Evolutionary conservation across 2,329 filamentous ascomycete genomes (phyloP).

Genomic region (Xylaria sp.): DNA sequence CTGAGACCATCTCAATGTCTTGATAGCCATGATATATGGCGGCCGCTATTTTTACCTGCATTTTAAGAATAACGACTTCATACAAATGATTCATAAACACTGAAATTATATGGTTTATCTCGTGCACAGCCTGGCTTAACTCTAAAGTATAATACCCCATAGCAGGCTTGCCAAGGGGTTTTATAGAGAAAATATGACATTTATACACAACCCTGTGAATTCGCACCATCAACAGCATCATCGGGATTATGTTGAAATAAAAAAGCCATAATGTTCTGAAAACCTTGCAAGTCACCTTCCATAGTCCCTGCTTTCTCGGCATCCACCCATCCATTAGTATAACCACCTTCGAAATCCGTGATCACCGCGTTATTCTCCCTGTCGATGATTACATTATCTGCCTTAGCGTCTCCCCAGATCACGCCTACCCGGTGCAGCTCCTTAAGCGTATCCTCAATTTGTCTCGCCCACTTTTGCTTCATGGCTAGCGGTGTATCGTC

Average conservation of each 20-base stretch:
- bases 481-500: conserved; percentile 13
- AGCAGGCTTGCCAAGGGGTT: neutral
- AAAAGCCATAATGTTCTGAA: conserved; percentile 14
- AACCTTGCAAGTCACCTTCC: conserved; percentile 18
- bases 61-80: conserved; percentile 1
- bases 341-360: conserved; percentile 16
- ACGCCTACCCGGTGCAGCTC: conserved; percentile 16
- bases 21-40: too few relatives aligned
- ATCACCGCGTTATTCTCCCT: conserved; percentile 12
- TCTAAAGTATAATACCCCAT: neutral
- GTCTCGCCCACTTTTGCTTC: conserved; percentile 17
- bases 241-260: conserved; percentile 8
- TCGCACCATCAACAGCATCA: neutral
- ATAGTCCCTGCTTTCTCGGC: conserved; percentile 17
- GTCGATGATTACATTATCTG: conserved; percentile 16
- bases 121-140: neutral
- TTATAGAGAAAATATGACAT: conserved; percentile 1
- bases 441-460: conserved; percentile 14
- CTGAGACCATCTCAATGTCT: too few relatives aligned
- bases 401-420: conserved; percentile 13
- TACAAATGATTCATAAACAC: conserved; percentile 8
- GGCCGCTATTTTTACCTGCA: neutral
- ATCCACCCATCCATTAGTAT: conserved; percentile 17
- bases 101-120: neutral
- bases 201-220: conserved; percentile 3